Evolutionary conservation across 768 basidiomycete species (phyloP), one percentile per base, ranked within the genome.

Genomic region (Gautieria morchelliformis): DNA sequence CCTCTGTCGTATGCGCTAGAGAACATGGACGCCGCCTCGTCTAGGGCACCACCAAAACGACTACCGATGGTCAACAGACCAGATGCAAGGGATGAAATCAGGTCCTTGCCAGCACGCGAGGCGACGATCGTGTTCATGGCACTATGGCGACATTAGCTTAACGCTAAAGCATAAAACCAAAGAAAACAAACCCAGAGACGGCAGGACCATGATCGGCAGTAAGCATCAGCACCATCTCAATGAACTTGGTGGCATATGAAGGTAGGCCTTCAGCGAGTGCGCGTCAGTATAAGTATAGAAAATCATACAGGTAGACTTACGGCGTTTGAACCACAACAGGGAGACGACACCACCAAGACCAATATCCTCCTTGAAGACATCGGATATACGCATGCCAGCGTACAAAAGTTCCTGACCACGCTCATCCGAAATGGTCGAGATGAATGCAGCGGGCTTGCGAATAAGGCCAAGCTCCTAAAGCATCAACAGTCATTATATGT

Each of bases 121-220:
- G 95, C 93, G 69, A 99, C 94, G 69, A 99, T 97, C 61, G 95
- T 96, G 80, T 96, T 99, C 95, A 99, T 99, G 20, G 95, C 95
- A 74, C 82, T 75, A 57, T 22, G 48, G 1, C 10, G 47, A 52
- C 46, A 51, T 61, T 17, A 54, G 30, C 8, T 30, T 30, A 11
- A 37, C 10, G 30, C 19, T 22, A 8, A 8, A 39, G 46, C 33
- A 41, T n/a, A 54, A 17, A 30, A 24, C 35, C 37, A 33, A 57
- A 44, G 41, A 22, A 22, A 3, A 63, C 69, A 20, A 61, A 72
- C 70, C 81, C 93, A 70, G 92, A 94, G n/a, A 96, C 93, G 56
- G 93, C 93, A 8, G 93, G 93, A 66, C 93, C 93, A 74, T 98
- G 95, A 72, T 99, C 95, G 61, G 95, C 95, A 12, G 95, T 99